Base-by-base conservation (phyloP, 2,329 filamentous ascomycete species). In the Capronia americana region DNA sequence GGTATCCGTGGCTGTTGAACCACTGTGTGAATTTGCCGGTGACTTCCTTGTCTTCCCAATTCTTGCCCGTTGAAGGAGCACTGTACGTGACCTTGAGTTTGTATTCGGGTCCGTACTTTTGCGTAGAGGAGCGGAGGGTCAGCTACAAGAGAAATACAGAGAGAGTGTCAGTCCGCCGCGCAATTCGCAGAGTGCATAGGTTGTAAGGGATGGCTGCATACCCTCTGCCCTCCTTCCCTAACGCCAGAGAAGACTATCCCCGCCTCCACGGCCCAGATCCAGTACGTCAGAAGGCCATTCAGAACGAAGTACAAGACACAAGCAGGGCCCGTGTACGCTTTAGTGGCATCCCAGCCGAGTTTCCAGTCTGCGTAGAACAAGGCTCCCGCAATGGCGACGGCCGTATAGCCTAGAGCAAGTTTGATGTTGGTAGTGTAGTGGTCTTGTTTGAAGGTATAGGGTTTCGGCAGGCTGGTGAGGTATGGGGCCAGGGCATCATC, bases 401-500 rank as follows among this genome's bases (percentile, higher is more conserved):
- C 91, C 23, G 84, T 79, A 80, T 96, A 98, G 70, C 95, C 95
- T 8, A 99, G 84, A 0, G 83, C 85, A 54, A 99, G 88, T 61
- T 92, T 92, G 56, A 96, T 86, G 75, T 98, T 93, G 74, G 89
- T 88, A 56, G 95, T 88, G 65, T 80, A 85, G 81, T 98, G 90
- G 70, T 91, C 89, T 80, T 96, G 93, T 69, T 82, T 86, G 84
- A 97, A 97, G 72, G 76, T 75, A 70, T 79, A 80, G 23, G 79
- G 79, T 23, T 77, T 75, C 85, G 89, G 77, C n/a, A 98, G 88
- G 34, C 88, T 91, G 80, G 92, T 94, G 70, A 99, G 88, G 83
- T 98, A 98, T 81, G 95, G 93, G 66, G 91, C 88, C 67, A 99
- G 89, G 64, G 93, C 92, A 81, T 99, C 95, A 82, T 99, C 95